These are phyloP conservation scores for Candida insectorum DNA, from an alignment of 805 yeast species.

Conservation along the genomic window DNA sequence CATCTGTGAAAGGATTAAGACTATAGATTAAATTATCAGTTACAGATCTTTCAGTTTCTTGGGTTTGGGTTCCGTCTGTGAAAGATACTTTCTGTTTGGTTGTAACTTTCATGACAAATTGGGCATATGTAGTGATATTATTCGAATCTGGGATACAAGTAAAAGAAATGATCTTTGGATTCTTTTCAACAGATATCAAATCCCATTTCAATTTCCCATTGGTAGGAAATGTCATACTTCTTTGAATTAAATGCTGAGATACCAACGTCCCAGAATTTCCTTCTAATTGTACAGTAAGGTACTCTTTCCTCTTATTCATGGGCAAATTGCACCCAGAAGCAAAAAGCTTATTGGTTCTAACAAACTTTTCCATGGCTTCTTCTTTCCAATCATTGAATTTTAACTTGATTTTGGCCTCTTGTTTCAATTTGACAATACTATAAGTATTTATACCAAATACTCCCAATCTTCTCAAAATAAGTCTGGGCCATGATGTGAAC, in stretches of 20 bases:
- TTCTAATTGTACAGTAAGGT: conserved; percentile 41
- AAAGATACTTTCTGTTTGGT: conserved; percentile 37
- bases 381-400: conserved; percentile 83
- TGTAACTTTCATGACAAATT: conserved; percentile 34
- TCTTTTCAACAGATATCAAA: conserved; percentile 59
- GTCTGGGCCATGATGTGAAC: conserved; percentile 37
- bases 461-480: conserved; percentile 60
- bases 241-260: conserved; percentile 24
- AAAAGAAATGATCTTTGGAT: conserved; percentile 72
- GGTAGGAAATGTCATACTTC: conserved; percentile 48
- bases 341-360: conserved; percentile 77
- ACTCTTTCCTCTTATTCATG: conserved; percentile 30
- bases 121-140: conserved; percentile 35
- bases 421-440: conserved; percentile 44
- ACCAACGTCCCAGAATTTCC: conserved; percentile 34
- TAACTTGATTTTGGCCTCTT: conserved; percentile 41
- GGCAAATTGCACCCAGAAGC: conserved; percentile 47
- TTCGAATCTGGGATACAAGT: conserved; percentile 56
- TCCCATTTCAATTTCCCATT: conserved; percentile 71
- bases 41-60: conserved; percentile 23
- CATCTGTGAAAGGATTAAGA: conserved; percentile 36
- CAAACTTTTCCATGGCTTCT: conserved; percentile 72
- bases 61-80: conserved; percentile 15
- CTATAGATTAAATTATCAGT: conserved; percentile 38
- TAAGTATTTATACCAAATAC: conserved; percentile 65